A percentile compares a stretch with the other conserved stretches of the same genome.
Evolutionary conservation across 2,329 filamentous ascomycete species (phyloP).

Genomic region (Colletotrichum sp.): DNA sequence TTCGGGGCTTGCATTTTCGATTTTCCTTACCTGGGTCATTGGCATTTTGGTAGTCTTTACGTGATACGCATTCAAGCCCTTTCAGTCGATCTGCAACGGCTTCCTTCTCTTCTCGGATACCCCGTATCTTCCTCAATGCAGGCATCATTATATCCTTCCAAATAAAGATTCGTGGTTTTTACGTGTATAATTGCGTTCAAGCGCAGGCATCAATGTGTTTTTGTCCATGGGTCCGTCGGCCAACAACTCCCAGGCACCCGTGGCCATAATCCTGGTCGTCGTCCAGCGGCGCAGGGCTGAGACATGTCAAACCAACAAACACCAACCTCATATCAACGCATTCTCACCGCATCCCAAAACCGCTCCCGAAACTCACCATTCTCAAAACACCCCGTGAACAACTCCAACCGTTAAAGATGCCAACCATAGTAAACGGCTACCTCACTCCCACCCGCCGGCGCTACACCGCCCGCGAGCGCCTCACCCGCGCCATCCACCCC

Average conservation of each 20-base stretch:
- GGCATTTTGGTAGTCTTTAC: neutral
- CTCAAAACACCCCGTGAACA: neutral
- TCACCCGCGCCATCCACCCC: neutral
- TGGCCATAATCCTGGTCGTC: neutral
- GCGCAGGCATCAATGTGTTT: neutral
- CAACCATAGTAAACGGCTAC: neutral
- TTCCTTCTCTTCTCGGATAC: conserved; percentile 1
- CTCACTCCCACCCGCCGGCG: neutral
- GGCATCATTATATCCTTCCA: neutral
- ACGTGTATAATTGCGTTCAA: neutral
- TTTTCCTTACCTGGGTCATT: neutral
- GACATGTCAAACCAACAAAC: neutral
- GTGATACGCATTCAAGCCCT: neutral
- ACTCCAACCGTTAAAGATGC: neutral
- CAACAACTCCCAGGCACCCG: neutral
- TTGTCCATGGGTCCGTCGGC: neutral
- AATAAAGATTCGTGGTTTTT: neutral
- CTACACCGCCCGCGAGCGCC: neutral
- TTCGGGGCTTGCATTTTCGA: neutral
- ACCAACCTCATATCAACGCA: neutral
- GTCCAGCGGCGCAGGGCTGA: neutral
- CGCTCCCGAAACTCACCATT: neutral
- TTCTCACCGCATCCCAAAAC: neutral
- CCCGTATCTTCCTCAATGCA: neutral
- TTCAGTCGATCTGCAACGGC: neutral